Evolutionary conservation across 2,329 filamentous ascomycete genomes (phyloP).

Genomic region (Clarireedia monteithiana): DNA sequence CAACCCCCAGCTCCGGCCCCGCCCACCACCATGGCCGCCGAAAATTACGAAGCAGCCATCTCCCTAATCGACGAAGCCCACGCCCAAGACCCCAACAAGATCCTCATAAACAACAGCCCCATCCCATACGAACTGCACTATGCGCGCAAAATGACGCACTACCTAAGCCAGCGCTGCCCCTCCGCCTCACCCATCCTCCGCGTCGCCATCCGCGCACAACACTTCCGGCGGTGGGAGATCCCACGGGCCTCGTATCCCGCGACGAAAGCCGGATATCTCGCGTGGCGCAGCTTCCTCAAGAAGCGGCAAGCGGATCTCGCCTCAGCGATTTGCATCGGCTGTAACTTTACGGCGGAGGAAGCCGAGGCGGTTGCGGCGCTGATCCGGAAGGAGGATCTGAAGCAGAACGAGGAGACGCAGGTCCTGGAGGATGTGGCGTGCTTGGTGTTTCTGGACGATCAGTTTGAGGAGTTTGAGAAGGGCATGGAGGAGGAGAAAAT

Average conservation of each 20-base stretch:
- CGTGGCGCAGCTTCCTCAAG: conserved; percentile 69
- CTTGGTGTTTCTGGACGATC: conserved; percentile 79
- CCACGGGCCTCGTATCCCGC: conserved; percentile 65
- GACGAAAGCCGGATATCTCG: conserved; percentile 68
- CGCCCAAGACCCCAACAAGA: conserved; percentile 54
- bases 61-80: conserved; percentile 67
- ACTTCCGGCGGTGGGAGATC: conserved; percentile 78
- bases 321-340: conserved; percentile 40
- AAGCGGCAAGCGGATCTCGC: conserved; percentile 63
- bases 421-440: conserved; percentile 79
- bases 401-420: conserved; percentile 59
- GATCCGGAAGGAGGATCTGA: conserved; percentile 71
- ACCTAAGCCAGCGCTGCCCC: conserved; percentile 55
- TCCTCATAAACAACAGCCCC: conserved; percentile 33
- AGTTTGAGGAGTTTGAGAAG: conserved; percentile 72
- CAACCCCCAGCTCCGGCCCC: no score
- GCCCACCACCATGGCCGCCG: not conserved
- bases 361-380: conserved; percentile 58
- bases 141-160: conserved; percentile 69
- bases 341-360: conserved; percentile 37
- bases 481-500: conserved; percentile 76
- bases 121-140: conserved; percentile 78
- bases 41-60: conserved; percentile 44
- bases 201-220: conserved; percentile 75
- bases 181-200: conserved; percentile 58